phyloP scores from a whole-genome alignment of 2,329 filamentous ascomycete species.

The Diaporthe eres region DNA sequence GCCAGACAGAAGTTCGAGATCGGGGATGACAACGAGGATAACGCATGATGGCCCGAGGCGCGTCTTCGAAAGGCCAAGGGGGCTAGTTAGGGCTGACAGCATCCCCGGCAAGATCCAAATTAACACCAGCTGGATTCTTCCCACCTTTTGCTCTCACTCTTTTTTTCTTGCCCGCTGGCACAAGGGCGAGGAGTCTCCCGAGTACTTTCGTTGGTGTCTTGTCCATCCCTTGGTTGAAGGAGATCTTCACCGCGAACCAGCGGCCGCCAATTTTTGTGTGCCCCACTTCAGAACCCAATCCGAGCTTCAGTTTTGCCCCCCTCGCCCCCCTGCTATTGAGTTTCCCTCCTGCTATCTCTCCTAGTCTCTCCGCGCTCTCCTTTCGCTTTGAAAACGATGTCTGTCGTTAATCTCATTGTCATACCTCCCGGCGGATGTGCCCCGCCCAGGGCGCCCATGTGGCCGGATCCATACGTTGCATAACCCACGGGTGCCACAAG shows the following conservation, averaged over 20 bases:
- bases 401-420: slow-evolving; percentile 58
- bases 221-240: slow-evolving; percentile 42
- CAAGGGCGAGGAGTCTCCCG: slow-evolving; percentile 16
- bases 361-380: slow-evolving; percentile 39
- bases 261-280: slow-evolving; percentile 33
- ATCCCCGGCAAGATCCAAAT: slow-evolving; percentile 33
- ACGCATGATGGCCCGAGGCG: slow-evolving; percentile 49
- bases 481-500: slow-evolving; percentile 15
- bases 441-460: slow-evolving; percentile 38
- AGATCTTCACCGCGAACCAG: slow-evolving; percentile 39
- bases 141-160: neutral
- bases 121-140: slow-evolving; percentile 10
- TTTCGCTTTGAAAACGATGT: slow-evolving; percentile 46
- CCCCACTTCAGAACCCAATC: slow-evolving; percentile 34
- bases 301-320: slow-evolving; percentile 15
- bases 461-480: slow-evolving; percentile 26
- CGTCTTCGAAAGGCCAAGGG: slow-evolving; percentile 31
- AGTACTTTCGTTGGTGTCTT: slow-evolving; percentile 41
- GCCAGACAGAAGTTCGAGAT: slow-evolving; percentile 88
- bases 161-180: slow-evolving; percentile 12
- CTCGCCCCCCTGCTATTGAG: slow-evolving; percentile 21
- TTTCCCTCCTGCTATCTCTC: slow-evolving; percentile 33
- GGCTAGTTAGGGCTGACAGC: slow-evolving; percentile 25
- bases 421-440: slow-evolving; percentile 50
- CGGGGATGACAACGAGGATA: slow-evolving; percentile 76